Percentiles rank a stretch among this genome's conserved stretches.
Evolutionary conservation across 1,139 yeast species (phyloP).

Genomic region (Yamadazyma dushanensis): DNA sequence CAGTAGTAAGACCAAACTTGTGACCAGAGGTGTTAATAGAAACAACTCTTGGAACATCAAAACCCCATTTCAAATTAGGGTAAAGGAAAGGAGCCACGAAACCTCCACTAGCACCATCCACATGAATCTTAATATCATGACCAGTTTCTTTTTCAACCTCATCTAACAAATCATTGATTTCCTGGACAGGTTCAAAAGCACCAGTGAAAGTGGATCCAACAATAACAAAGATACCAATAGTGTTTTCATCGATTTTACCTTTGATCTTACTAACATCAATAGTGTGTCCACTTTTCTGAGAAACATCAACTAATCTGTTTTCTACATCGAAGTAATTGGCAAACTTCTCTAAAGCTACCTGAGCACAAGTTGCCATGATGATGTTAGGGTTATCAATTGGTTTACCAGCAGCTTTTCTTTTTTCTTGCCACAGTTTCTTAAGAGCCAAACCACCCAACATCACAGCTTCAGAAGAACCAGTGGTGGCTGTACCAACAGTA

Average conservation of each 20-base stretch:
- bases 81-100: conserved; percentile 81
- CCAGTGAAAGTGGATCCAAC: conserved; percentile 94
- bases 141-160: conserved; percentile 71
- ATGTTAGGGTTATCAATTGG: conserved; percentile 73
- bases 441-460: conserved; percentile 91
- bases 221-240: conserved; percentile 88
- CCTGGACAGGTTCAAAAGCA: conserved; percentile 76
- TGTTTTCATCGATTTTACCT: conserved; percentile 78
- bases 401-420: conserved; percentile 58
- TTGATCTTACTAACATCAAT: conserved; percentile 61
- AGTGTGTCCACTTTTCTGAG: conserved; percentile 58
- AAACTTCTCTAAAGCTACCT: conserved; percentile 91
- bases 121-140: conserved; percentile 74
- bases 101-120: conserved; percentile 93
- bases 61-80: conserved; percentile 83
- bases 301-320: conserved; percentile 70
- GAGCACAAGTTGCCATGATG: conserved; percentile 93
- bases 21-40: conserved; percentile 94
- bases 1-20: conserved; percentile 86
- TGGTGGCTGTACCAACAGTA: conserved; percentile 86
- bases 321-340: conserved; percentile 94
- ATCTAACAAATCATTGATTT: conserved; percentile 61
- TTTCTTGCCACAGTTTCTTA: conserved; percentile 85
- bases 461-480: conserved; percentile 92
- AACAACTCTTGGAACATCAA: conserved; percentile 70